A percentile compares a stretch with the other conserved stretches of the same genome.
Conservation (phyloP, 352 stramenopile genomes). For the Lagenidium giganteum region DNA sequence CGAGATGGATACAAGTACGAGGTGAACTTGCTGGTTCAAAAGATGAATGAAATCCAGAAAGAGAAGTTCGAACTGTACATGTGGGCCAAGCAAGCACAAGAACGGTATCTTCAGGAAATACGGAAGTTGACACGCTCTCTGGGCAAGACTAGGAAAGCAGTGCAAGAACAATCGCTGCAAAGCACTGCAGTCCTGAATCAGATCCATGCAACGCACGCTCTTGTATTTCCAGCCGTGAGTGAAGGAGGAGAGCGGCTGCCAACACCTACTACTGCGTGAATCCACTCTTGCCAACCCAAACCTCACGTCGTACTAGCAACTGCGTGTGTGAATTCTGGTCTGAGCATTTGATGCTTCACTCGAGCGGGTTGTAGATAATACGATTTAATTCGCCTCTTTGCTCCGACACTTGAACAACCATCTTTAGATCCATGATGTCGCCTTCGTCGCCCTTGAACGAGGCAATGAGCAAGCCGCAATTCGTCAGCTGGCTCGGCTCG, state of each 20-base stretch:
- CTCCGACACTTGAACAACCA: constrained; percentile 76
- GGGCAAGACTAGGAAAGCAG: constrained; percentile 31
- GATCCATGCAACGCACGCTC: constrained; percentile 30
- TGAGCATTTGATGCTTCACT: constrained; percentile 36
- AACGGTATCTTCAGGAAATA: constrained; percentile 54
- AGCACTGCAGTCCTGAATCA: constrained; percentile 31
- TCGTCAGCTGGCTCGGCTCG: constrained; percentile 63
- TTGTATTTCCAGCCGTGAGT: no score
- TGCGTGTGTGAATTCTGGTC: no score
- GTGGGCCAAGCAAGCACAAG: constrained; percentile 52
- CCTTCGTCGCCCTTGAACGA: constrained; percentile 48
- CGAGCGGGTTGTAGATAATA: constrained; percentile 78
- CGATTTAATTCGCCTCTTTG: constrained; percentile 47
- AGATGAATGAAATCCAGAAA: constrained; percentile 41
- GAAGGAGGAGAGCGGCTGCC: no score
- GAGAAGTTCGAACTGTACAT: constrained; percentile 57
- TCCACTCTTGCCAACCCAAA: no score
- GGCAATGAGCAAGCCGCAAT: constrained; percentile 69
- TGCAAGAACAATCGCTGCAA: constrained; percentile 24
- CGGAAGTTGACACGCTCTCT: constrained; percentile 53
- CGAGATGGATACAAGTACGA: constrained; percentile 52
- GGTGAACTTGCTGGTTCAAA: constrained; percentile 44
- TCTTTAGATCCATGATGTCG: constrained; percentile 70
- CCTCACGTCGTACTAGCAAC: constrained; percentile 4
- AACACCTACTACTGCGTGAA: no score